phyloP scores from a whole-genome alignment of 2,329 filamentous ascomycete genomes.

The Botrytis sinoallii region DNA sequence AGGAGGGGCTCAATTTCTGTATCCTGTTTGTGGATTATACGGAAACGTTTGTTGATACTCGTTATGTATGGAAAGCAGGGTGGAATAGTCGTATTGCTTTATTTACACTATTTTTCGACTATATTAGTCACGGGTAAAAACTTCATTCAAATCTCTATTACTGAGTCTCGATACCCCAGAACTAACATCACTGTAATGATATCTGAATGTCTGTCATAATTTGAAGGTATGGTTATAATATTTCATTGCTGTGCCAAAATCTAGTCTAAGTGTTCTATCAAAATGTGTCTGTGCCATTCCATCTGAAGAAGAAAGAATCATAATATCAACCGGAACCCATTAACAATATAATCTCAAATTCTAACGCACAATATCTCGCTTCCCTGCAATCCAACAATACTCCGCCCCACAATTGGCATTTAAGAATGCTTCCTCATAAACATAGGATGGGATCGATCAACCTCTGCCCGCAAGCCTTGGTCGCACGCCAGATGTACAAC shows the following conservation, averaged over 20 bases:
- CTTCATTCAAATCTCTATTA: too few species aligned
- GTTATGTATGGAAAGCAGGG: too few species aligned
- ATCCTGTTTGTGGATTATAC: too few species aligned
- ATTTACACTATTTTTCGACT: too few species aligned
- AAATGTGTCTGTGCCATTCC: fast-evolving
- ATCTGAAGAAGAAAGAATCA: fast-evolving
- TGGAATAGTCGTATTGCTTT: too few species aligned
- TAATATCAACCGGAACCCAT: background rate
- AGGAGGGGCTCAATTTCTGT: too few species aligned
- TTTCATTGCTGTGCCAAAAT: background rate
- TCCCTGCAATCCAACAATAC: background rate
- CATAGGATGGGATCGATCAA: background rate
- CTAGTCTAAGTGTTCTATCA: too few species aligned
- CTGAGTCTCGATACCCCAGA: background rate
- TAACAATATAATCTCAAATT: background rate
- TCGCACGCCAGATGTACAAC: background rate
- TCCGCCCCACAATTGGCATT: fast-evolving
- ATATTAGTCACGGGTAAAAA: too few species aligned
- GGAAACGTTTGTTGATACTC: too few species aligned
- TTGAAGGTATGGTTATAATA: background rate
- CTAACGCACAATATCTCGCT: fast-evolving
- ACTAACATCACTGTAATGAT: background rate
- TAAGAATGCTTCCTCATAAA: background rate
- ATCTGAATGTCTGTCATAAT: background rate
- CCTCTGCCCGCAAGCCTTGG: background rate